Conservation (phyloP, 352 stramenopile genomes). For the Phytophthora uliginosa region DNA sequence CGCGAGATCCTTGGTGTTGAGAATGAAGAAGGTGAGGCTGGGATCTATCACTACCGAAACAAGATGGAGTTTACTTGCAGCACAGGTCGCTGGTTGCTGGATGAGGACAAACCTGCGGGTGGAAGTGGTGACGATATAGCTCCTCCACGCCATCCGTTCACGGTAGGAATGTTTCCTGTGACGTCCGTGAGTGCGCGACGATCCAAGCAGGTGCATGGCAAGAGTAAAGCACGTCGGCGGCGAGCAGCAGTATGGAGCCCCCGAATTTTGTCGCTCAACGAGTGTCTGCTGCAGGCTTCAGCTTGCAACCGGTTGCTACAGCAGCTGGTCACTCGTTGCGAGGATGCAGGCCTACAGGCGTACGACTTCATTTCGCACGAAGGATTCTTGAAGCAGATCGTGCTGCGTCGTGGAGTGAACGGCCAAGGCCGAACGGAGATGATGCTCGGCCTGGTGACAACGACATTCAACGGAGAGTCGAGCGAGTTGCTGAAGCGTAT, state of each 20-base stretch:
- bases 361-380: slow-evolving; percentile 73
- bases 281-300: slow-evolving; percentile 61
- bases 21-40: not conserved
- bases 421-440: slow-evolving; percentile 41
- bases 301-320: slow-evolving; percentile 59
- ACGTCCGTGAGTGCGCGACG: slow-evolving; percentile 55
- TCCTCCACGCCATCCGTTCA: slow-evolving; percentile 48
- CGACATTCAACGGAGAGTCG: slow-evolving; percentile 48
- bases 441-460: slow-evolving; percentile 78
- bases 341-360: slow-evolving; percentile 42
- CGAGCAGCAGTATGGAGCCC: slow-evolving; percentile 57
- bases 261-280: slow-evolving; percentile 73
- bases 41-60: slow-evolving; percentile 74
- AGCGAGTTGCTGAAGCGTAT: slow-evolving; percentile 42
- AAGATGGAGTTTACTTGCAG: slow-evolving; percentile 91
- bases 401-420: slow-evolving; percentile 63
- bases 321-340: slow-evolving; percentile 38
- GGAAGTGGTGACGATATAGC: not conserved
- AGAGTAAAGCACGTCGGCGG: slow-evolving; percentile 42
- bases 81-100: slow-evolving; percentile 73
- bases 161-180: slow-evolving; percentile 78
- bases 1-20: slow-evolving; percentile 52
- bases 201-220: slow-evolving; percentile 42
- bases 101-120: slow-evolving; percentile 44
- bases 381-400: slow-evolving; percentile 77